Conservation (phyloP, 1,139 yeast genomes). For the Torulaspora pretoriensis region DNA sequence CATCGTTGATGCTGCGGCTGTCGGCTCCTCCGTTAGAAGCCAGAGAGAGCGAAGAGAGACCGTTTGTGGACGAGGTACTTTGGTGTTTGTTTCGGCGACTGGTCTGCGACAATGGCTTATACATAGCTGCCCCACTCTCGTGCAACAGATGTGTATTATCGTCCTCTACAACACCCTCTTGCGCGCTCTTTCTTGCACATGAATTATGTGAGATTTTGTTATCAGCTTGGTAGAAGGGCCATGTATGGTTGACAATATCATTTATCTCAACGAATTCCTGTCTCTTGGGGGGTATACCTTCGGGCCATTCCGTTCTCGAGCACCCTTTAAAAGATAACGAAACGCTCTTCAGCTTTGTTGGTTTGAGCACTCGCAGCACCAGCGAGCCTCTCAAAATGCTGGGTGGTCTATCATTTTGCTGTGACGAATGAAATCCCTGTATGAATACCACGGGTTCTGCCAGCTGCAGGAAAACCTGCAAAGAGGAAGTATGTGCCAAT, state of each 20-base stretch:
- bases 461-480: conserved; percentile 40
- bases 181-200: conserved; percentile 11
- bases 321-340: conserved; percentile 63
- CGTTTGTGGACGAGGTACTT: conserved; percentile 10
- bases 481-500: conserved; percentile 35
- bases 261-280: conserved; percentile 59
- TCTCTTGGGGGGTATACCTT: conserved; percentile 91
- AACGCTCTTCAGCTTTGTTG: conserved; percentile 71
- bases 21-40: conserved; percentile 5
- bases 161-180: conserved; percentile 3
- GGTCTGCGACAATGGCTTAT: conserved; percentile 20
- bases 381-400: conserved; percentile 80
- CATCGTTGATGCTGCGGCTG: conserved; percentile 2
- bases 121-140: conserved; percentile 32
- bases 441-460: conserved; percentile 79
- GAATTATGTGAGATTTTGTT: conserved; percentile 1
- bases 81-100: conserved; percentile 7
- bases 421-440: conserved; percentile 72
- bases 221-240: conserved; percentile 74
- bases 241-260: conserved; percentile 70
- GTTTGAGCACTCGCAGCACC: conserved; percentile 64
- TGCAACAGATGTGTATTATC: conserved; percentile 21
- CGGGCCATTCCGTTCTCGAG: conserved; percentile 95
- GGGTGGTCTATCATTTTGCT: conserved; percentile 69
- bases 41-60: conserved; percentile 8